Evolutionary conservation across 371 early-diverging fungal genomes (phyloP), one percentile per base, ranked within the genome.

Genomic region (Mucor plumbeus): DNA sequence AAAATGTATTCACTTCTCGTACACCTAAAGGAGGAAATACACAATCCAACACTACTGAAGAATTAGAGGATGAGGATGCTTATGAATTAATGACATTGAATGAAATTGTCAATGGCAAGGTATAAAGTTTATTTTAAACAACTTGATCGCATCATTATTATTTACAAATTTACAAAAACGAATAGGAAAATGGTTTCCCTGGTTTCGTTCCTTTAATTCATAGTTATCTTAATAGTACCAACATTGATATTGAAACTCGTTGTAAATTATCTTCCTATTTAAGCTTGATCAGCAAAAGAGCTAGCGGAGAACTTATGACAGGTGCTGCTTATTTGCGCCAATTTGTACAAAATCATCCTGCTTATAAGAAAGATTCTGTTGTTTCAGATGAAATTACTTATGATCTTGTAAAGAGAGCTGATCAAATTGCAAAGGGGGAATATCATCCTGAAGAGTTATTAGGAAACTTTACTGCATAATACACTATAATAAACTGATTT

Each of bases 91-190:
- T 97, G 88, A 90, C 97, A 5, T 86, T 98, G 34, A 80, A 96
- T 72, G 96, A 97, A 65, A 99, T 99, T 65, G 91, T 99, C 70
- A 96, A 97, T 72, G 99, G 99, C 50, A 90, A 91, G 64, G 88
- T 86, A 66, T 59, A 69, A 9, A 5, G 14, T 19, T 38, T 68
- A 38, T 68, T 62, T 63, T 70, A 36, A 1, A 26, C 26, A 26
- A 26, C 1, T 26, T 26, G 26, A 26, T 4, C 8, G 40, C 1
- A 40, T 11, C 11, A 14, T 40, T 40, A 4, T 40, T 8, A 11
- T 40, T 40, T 14, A 40, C 14, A 14, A 11, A 40, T 8, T 1
- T 11, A 40, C 40, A 40, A 14, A 11, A 40, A 11, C 4, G 40
- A 40, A 47, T 61, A 88, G 82, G 80, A 74, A 10, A 76, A 78